Evolutionary conservation across 1,139 yeast species (phyloP), one percentile per base, ranked within the genome.

Genomic region (Yamadazyma mexicana): DNA sequence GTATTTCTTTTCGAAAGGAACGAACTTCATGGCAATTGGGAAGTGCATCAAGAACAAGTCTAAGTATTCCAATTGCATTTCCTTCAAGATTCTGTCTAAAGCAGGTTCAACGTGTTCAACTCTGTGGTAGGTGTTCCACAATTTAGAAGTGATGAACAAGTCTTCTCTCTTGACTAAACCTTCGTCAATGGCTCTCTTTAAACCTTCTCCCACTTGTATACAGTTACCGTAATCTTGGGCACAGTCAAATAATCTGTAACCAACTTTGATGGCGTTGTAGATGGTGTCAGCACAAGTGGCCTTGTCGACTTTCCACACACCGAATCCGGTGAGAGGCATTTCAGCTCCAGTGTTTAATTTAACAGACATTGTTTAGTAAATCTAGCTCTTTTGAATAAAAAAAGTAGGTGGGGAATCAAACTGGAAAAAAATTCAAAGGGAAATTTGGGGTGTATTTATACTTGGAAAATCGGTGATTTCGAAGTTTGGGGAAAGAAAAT

Each of bases 141-240:
- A 70, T 66, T 87, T 87, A 41, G 95, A 83, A 34, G 86, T 84
- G 50, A 87, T 70, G 59, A 81, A 80, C 49, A 87, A 64, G 34
- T 87, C 94, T 45, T 82, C 83, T 63, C 96, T 75, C 42, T 72
- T 70, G 40, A 81, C 89, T 30, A 83, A 44, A 3, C 87, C 87
- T 37, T 83, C 89, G 34, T 66, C 73, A 49, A 84, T 66, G 38
- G 91, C 91, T 49, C 62, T 69, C 34, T 69, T 73, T 48, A 84
- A 68, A 46, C 91, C 92, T 43, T 77, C 62, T 33, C 94, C 94
- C 37, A 84, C 81, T 58, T 83, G 86, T 52, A 72, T 70, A 60
- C 84, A 89, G 58, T 85, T 85, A 46, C 87, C 91, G 59, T 85
- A 85, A 58, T 83, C 91, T 58, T 76, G 73, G 37, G 92, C 94